Conservation (phyloP, 1,284 basidiomycete species). For the Apiotrichum domesticum region DNA sequence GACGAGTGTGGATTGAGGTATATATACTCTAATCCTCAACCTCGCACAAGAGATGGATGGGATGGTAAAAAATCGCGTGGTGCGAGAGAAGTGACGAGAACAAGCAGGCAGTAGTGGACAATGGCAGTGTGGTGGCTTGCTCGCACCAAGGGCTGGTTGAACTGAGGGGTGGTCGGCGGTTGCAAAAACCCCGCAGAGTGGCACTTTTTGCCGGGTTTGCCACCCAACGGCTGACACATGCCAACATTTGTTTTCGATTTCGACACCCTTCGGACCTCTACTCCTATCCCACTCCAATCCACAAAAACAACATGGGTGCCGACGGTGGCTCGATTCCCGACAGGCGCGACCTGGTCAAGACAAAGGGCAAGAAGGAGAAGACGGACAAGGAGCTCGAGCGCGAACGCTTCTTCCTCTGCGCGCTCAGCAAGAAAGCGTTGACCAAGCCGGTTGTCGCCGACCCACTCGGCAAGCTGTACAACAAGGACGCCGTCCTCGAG, state of each 20-base stretch:
- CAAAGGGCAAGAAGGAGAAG: constrained; percentile 51
- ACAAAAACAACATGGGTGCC: constrained; percentile 34
- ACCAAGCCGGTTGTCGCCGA: constrained; percentile 82
- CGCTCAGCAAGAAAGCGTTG: constrained; percentile 82
- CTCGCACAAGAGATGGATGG: no score
- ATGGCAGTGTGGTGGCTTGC: no score
- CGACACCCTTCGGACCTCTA: background rate
- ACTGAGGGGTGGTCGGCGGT: no score
- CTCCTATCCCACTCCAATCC: background rate
- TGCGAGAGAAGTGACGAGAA: no score
- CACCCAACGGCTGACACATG: constrained; percentile 7
- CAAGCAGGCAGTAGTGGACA: no score
- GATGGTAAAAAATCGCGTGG: no score
- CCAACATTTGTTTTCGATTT: background rate
- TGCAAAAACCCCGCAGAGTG: no score
- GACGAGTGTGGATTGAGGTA: no score
- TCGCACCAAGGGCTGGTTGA: no score
- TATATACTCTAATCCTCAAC: no score
- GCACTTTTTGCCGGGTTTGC: constrained; percentile 2
- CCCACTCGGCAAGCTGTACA: constrained; percentile 83
- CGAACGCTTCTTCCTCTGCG: constrained; percentile 85
- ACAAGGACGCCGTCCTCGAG: constrained; percentile 85
- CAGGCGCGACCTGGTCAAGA: constrained; percentile 46
- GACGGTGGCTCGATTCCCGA: constrained; percentile 48
- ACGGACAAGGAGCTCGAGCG: constrained; percentile 77